Conservation (phyloP, 441 rosid species). For the Corymbia calophylla region DNA sequence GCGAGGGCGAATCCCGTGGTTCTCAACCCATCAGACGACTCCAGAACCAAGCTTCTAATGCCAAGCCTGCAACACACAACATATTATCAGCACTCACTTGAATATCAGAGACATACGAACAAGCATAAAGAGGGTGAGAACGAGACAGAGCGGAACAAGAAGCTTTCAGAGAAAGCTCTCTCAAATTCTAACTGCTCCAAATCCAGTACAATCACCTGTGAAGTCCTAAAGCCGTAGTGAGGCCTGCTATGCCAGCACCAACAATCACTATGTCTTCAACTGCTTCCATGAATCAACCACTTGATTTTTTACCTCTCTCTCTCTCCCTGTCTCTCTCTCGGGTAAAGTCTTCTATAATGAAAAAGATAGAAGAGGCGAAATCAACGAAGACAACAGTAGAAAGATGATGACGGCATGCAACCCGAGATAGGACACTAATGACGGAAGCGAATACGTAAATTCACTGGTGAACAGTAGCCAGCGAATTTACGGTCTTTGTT, state of each 20-base stretch:
- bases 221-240: slow-evolving; percentile 66
- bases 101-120: background rate
- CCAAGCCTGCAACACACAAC: background rate
- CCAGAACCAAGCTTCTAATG: background rate
- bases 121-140: background rate
- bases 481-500: background rate
- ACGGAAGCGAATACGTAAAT: background rate
- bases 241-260: slow-evolving; percentile 80
- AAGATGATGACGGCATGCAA: background rate
- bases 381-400: background rate
- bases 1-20: background rate
- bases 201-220: slow-evolving; percentile 29
- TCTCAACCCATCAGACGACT: background rate
- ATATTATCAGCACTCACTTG: background rate
- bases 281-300: slow-evolving; percentile 13
- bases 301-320: background rate
- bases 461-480: background rate
- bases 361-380: background rate
- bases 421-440: background rate
- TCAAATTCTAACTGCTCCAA: background rate
- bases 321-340: background rate
- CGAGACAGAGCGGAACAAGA: background rate
- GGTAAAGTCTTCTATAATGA: background rate
- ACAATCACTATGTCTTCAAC: slow-evolving; percentile 44
- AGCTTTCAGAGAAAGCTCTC: background rate